phyloP scores from a whole-genome alignment of 257 asterid species.

The Thymus mandschuricus region DNA sequence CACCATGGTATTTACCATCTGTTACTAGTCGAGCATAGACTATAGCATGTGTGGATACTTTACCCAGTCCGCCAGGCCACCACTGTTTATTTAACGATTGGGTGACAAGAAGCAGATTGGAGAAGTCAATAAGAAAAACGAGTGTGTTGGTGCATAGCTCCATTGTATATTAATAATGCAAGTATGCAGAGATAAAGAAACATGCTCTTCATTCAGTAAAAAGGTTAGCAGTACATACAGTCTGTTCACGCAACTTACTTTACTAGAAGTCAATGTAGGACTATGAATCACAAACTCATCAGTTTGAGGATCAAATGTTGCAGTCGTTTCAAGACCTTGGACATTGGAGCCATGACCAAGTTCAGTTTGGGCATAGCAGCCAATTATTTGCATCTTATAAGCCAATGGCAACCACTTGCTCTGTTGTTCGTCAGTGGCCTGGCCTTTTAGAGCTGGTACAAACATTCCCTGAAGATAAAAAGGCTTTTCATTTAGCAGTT shows the following conservation, averaged over 20 bases:
- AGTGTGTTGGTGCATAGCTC: background rate
- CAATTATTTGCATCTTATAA: conserved; percentile 95
- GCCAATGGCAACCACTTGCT: conserved; percentile 90
- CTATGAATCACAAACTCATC: conserved; percentile 94
- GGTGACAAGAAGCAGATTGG: conserved; percentile 23
- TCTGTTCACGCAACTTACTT: conserved; percentile 49
- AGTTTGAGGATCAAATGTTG: conserved; percentile 88
- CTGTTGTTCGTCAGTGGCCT: conserved; percentile 94
- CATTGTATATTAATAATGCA: conserved; percentile 2
- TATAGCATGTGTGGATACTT: conserved; percentile 90
- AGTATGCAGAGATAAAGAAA: conserved; percentile 14
- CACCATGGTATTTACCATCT: conserved; percentile 83
- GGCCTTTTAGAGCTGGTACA: conserved; percentile 90
- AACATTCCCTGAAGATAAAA: conserved; percentile 82
- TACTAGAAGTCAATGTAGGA: conserved; percentile 98
- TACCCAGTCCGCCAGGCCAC: conserved; percentile 99
- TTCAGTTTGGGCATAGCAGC: conserved; percentile 99
- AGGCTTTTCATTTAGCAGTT: background rate
- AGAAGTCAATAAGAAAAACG: background rate
- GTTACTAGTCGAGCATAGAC: conserved; percentile 88
- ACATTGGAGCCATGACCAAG: conserved; percentile 99
- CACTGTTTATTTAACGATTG: conserved; percentile 53
- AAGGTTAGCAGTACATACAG: conserved; percentile 12
- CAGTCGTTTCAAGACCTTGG: conserved; percentile 98
- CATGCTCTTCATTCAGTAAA: conserved; percentile 26